Evolutionary conservation across 192 early-diverging fungal species (phyloP).

Genomic region (Backusella parvicylindrica): DNA sequence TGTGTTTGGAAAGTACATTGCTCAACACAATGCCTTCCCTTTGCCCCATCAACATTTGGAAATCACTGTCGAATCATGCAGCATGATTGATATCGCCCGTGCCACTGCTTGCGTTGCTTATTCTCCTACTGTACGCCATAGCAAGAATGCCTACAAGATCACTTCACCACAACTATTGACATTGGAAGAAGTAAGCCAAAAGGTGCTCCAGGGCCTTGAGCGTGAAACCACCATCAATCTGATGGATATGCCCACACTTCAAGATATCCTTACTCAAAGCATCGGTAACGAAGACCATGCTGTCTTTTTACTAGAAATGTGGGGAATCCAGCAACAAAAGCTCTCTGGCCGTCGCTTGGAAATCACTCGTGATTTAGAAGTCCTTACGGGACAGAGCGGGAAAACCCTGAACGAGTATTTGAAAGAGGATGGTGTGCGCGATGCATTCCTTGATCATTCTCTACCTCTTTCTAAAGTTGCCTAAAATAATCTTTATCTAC

Average conservation of each 20-base stretch:
- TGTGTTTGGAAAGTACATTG: slow-evolving; percentile 34
- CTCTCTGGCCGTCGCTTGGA: slow-evolving; percentile 31
- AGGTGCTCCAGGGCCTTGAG: slow-evolving; percentile 24
- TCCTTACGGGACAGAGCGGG: slow-evolving; percentile 38
- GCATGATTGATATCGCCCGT: slow-evolving; percentile 34
- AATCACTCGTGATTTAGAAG: slow-evolving; percentile 37
- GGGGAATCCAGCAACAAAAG: slow-evolving; percentile 32
- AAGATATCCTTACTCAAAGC: slow-evolving; percentile 20
- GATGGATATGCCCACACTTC: slow-evolving; percentile 24
- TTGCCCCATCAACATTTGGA: slow-evolving; percentile 27
- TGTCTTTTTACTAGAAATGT: slow-evolving; percentile 36
- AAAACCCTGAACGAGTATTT: slow-evolving; percentile 32
- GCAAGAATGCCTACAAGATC: slow-evolving; percentile 27
- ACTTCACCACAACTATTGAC: slow-evolving; percentile 34
- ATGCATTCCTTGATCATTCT: slow-evolving; percentile 17
- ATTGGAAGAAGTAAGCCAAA: slow-evolving; percentile 33
- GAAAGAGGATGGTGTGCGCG: slow-evolving; percentile 28
- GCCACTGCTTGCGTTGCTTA: slow-evolving; percentile 30
- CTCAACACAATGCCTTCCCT: slow-evolving; percentile 34
- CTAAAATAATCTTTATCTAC: background rate
- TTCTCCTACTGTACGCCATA: slow-evolving; percentile 22
- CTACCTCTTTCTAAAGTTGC: slow-evolving; percentile 9
- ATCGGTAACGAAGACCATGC: slow-evolving; percentile 35
- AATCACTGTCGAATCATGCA: slow-evolving; percentile 35
- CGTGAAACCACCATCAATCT: slow-evolving; percentile 24